Evolutionary conservation across 371 early-diverging fungal genomes (phyloP), one percentile per base, ranked within the genome.

Genomic region (Mortierella sp.): DNA sequence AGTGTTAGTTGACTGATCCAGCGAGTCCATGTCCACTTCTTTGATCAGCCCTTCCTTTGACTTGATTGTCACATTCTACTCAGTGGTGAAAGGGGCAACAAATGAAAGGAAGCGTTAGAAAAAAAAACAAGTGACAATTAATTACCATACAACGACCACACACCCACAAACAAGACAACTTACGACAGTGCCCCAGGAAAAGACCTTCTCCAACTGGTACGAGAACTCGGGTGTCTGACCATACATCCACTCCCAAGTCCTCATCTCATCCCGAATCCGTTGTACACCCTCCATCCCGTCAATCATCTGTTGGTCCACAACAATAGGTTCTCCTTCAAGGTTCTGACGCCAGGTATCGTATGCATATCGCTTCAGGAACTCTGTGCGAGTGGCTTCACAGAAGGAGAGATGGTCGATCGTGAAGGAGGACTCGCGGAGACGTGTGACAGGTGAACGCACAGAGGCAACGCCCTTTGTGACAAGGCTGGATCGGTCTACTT

Each of bases 211-310:
- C 16, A 93, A 72, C 46, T 89, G 81, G 81, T 94, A 91, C n/a
- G 93, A 93, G 76, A 98, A 98, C 82, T 95, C 94, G 14, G 98
- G 98, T 24, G 98, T 98, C 88, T 97, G 96, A 6, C 97, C 98
- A 78, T 91, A 98, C 54, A 93, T 92, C 98, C 98, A 98, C 51
- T 97, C 96, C 96, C 96, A 97, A 28, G 95, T 91, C 89, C 91
- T 82, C 69, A 91, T 75, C 31, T 92, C 90, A 11, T 92, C 90
- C 19, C 89, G 78, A 71, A 88, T 83, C 64, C 83, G 82, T 40
- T 86, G 51, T 24, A 92, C 86, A 9, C 81, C 83, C 28, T 88
- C 89, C 46, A 88, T 71, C 1, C 75, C 71, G 5, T 81, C 57
- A 31, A 90, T 78, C 70, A 88, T 76, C 0, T 82, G 81, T 57